These are phyloP conservation scores for Flaveria trinervia DNA, from an alignment of 129 eudicot genomes.

Conservation along the genomic window DNA sequence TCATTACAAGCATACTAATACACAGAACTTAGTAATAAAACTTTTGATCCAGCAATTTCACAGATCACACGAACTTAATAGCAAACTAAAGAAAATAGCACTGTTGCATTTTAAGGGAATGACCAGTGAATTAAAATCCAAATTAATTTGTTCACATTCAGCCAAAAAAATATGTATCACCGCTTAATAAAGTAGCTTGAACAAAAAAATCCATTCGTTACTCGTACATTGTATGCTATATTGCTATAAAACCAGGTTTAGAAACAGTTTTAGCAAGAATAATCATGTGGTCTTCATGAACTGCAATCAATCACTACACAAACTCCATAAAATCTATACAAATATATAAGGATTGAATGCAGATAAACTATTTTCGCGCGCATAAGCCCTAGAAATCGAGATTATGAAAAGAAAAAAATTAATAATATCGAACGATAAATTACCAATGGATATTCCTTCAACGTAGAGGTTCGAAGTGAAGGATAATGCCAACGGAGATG, in stretches of 20 bases:
- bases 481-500: conserved; percentile 12
- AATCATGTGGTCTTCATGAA: conserved; percentile 2
- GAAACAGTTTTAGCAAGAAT: background rate
- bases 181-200: background rate
- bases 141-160: background rate
- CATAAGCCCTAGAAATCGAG: conserved; percentile 18
- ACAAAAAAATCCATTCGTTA: background rate
- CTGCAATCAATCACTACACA: background rate
- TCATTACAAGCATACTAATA: background rate
- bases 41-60: background rate
- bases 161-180: background rate
- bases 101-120: background rate
- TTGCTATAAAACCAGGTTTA: background rate
- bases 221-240: background rate
- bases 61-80: background rate
- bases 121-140: background rate
- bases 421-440: background rate
- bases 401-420: background rate
- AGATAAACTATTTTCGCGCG: background rate
- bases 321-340: background rate
- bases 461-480: background rate
- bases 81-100: background rate
- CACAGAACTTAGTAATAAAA: background rate
- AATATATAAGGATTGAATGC: background rate
- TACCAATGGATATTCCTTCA: background rate